Percentiles rank a stretch among this genome's conserved stretches.
phyloP scores from a whole-genome alignment of 2,329 filamentous ascomycete genomes.

The Fusarium sp. region DNA sequence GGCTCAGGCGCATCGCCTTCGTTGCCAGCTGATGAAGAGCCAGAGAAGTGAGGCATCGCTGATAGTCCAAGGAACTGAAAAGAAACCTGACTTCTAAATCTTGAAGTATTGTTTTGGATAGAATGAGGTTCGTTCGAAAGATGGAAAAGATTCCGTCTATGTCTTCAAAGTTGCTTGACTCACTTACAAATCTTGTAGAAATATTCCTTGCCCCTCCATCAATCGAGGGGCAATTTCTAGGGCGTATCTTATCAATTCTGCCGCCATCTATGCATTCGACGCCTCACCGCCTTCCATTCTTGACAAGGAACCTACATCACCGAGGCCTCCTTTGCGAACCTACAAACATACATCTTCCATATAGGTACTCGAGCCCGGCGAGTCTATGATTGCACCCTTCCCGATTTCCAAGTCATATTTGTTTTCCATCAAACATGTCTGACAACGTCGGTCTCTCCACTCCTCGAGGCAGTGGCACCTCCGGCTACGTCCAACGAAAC shows the following conservation, averaged over 20 bases:
- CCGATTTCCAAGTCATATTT: background rate
- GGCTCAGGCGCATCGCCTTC: slow-evolving; percentile 48
- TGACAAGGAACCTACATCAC: slow-evolving; percentile 25
- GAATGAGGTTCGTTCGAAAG: background rate
- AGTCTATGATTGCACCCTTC: background rate
- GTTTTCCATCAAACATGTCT: slow-evolving; percentile 70
- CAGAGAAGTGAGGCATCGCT: slow-evolving; percentile 50
- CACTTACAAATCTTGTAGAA: slow-evolving; percentile 36
- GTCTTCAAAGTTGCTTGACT: slow-evolving; percentile 22
- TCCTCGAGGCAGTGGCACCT: slow-evolving; percentile 93
- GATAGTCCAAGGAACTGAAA: background rate
- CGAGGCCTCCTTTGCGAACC: slow-evolving; percentile 14
- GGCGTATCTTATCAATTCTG: slow-evolving; percentile 26
- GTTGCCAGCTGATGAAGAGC: slow-evolving; percentile 8
- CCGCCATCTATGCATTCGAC: slow-evolving; percentile 1
- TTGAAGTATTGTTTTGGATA: background rate
- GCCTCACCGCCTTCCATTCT: background rate
- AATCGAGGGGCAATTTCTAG: slow-evolving; percentile 28
- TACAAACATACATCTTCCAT: slow-evolving; percentile 4
- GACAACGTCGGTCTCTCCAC: slow-evolving; percentile 97
- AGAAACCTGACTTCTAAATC: background rate
- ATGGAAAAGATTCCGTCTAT: background rate
- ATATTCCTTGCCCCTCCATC: slow-evolving; percentile 33
- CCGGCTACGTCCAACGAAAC: slow-evolving; percentile 97
- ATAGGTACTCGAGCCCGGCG: background rate